A percentile compares a stretch with the other conserved stretches of the same genome.
These are phyloP conservation scores for Saccharomycopsis fermentans DNA, from an alignment of 805 yeast genomes.

Conservation along the genomic window DNA sequence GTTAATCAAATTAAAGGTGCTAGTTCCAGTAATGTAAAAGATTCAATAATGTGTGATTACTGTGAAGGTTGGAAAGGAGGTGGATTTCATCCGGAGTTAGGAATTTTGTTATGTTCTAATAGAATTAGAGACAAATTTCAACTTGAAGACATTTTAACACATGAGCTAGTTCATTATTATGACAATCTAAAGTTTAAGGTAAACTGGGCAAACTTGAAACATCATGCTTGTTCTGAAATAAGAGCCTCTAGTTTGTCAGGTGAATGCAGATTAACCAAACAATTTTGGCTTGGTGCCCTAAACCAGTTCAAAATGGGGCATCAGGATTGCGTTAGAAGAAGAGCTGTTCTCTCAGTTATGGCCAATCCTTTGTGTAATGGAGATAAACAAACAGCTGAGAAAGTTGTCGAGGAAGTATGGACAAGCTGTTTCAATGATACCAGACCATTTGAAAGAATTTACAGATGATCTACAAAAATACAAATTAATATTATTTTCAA, in stretches of 20 bases:
- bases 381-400: constrained; percentile 62
- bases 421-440: constrained; percentile 90
- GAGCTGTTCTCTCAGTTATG: constrained; percentile 75
- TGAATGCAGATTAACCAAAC: constrained; percentile 86
- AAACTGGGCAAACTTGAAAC: constrained; percentile 74
- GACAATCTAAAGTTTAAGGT: constrained; percentile 84
- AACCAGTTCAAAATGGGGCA: constrained; percentile 63
- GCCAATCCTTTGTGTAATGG: constrained; percentile 75
- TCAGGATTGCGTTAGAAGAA: constrained; percentile 81
- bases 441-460: constrained; percentile 89
- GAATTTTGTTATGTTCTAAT: constrained; percentile 81
- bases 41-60: constrained; percentile 62
- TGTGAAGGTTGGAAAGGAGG: constrained; percentile 84
- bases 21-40: constrained; percentile 34
- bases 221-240: constrained; percentile 95
- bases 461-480: constrained; percentile 35
- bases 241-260: constrained; percentile 90
- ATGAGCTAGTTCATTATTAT: constrained; percentile 88
- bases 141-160: constrained; percentile 83
- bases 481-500: background rate
- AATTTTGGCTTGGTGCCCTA: constrained; percentile 41
- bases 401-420: constrained; percentile 81
- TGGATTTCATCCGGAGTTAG: constrained; percentile 86
- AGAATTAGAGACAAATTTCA: constrained; percentile 65
- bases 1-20: constrained; percentile 29